These are phyloP conservation scores for Acanthamoeba sp. DNA, from an alignment of 208 protist species.

Conservation along the genomic window DNA sequence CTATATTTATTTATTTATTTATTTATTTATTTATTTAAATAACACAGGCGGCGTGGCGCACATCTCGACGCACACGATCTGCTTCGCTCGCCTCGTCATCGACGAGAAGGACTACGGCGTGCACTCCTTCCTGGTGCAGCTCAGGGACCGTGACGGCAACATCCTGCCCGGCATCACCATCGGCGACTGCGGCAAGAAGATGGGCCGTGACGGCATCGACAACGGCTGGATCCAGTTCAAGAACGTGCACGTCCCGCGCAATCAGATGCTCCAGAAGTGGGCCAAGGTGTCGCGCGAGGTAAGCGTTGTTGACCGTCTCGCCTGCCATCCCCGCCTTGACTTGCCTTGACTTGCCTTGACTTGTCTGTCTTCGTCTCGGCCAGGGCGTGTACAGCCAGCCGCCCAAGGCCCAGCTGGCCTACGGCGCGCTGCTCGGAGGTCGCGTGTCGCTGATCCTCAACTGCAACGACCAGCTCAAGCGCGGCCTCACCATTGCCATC, in stretches of 20 bases:
- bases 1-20: background rate
- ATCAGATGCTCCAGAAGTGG: slow-evolving; percentile 79
- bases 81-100: slow-evolving; percentile 86
- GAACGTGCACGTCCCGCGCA: slow-evolving; percentile 83
- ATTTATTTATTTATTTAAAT: slow-evolving; percentile 4
- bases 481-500: slow-evolving; percentile 68
- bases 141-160: slow-evolving; percentile 77
- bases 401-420: slow-evolving; percentile 72
- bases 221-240: slow-evolving; percentile 87
- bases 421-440: slow-evolving; percentile 66
- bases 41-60: slow-evolving; percentile 75
- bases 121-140: slow-evolving; percentile 86
- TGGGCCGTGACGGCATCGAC: slow-evolving; percentile 85
- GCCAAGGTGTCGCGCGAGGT: slow-evolving; percentile 78
- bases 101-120: slow-evolving; percentile 85
- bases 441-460: slow-evolving; percentile 53
- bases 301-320: background rate
- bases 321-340: background rate
- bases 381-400: slow-evolving; percentile 76
- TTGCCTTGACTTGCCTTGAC: background rate
- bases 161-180: slow-evolving; percentile 71
- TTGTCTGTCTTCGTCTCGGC: background rate
- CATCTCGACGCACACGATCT: slow-evolving; percentile 78
- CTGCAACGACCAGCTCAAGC: background rate
- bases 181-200: slow-evolving; percentile 87